Evolutionary conservation across 2,329 filamentous ascomycete genomes (phyloP).

Genomic region (Alternaria metachromatica): DNA sequence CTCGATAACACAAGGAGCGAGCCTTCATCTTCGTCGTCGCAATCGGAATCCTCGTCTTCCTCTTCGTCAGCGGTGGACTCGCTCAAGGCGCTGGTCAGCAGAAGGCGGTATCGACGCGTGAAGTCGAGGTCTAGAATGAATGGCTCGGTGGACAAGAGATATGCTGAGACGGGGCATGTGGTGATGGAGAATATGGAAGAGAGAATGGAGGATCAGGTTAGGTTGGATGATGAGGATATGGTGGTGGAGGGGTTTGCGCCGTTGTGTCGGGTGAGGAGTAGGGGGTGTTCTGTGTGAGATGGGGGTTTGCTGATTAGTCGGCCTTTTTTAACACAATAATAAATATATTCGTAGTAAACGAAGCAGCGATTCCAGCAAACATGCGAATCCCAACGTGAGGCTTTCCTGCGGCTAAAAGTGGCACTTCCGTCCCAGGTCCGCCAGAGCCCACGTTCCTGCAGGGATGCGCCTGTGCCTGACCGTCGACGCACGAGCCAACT

Average conservation of each 20-base stretch:
- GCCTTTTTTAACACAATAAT: not conserved
- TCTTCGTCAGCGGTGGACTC: constrained; percentile 1
- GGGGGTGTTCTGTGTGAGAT: not conserved
- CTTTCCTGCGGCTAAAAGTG: constrained; percentile 19
- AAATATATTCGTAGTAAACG: too few species aligned
- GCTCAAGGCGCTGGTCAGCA: constrained; percentile 4
- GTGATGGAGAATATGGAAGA: not conserved
- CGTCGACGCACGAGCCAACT: constrained; percentile 5
- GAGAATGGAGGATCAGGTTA: constrained; percentile 6
- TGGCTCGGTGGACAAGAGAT: not conserved
- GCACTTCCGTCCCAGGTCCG: not conserved
- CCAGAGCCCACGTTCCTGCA: constrained; percentile 7
- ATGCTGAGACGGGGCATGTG: not conserved
- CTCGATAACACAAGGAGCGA: too few species aligned
- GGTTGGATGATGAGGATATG: not conserved
- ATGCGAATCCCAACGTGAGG: not conserved
- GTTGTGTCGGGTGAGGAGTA: constrained; percentile 26
- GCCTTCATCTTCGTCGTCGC: not conserved
- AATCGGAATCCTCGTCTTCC: not conserved
- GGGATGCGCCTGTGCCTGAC: constrained; percentile 3
- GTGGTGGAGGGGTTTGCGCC: constrained; percentile 17
- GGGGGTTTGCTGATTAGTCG: not conserved
- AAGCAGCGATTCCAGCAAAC: too few species aligned
- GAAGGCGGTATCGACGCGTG: constrained; percentile 5
- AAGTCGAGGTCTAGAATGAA: not conserved